phyloP scores from a whole-genome alignment of 495 filamentous ascomycete genomes.

The Daldinia loculata region DNA sequence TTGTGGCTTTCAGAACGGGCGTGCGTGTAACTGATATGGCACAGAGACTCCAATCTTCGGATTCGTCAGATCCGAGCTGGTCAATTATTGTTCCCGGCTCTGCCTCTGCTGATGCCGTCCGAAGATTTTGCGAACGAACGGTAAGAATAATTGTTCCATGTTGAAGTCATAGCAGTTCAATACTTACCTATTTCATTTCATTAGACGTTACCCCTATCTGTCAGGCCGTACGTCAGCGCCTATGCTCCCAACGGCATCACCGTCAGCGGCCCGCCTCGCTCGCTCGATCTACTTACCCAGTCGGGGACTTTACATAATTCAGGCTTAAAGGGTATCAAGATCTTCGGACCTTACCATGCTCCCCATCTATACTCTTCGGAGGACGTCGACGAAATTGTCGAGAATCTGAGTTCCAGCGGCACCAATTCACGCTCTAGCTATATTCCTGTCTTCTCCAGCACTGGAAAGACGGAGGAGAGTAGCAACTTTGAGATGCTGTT shows the following conservation, averaged over 20 bases:
- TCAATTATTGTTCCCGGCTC: constrained; percentile 36
- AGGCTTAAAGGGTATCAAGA: constrained; percentile 17
- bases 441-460: constrained; percentile 6
- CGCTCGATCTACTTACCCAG: constrained; percentile 20
- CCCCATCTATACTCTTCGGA: constrained; percentile 41
- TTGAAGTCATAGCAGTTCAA: neutral
- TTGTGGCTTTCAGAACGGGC: constrained; percentile 70
- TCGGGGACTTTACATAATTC: neutral
- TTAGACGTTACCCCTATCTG: constrained; percentile 27
- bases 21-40: constrained; percentile 43
- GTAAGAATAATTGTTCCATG: neutral
- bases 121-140: constrained; percentile 28
- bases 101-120: constrained; percentile 22
- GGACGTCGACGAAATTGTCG: constrained; percentile 29
- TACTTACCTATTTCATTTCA: neutral
- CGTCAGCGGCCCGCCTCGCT: constrained; percentile 39
- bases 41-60: constrained; percentile 2
- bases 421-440: neutral
- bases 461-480: neutral
- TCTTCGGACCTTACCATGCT: constrained; percentile 45
- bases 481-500: constrained; percentile 5
- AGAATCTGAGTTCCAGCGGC: neutral
- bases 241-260: constrained; percentile 36
- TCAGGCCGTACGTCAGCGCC: constrained; percentile 42
- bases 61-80: constrained; percentile 31